phyloP scores from a whole-genome alignment of 2,329 filamentous ascomycete species.

The Fusarium sp. region DNA sequence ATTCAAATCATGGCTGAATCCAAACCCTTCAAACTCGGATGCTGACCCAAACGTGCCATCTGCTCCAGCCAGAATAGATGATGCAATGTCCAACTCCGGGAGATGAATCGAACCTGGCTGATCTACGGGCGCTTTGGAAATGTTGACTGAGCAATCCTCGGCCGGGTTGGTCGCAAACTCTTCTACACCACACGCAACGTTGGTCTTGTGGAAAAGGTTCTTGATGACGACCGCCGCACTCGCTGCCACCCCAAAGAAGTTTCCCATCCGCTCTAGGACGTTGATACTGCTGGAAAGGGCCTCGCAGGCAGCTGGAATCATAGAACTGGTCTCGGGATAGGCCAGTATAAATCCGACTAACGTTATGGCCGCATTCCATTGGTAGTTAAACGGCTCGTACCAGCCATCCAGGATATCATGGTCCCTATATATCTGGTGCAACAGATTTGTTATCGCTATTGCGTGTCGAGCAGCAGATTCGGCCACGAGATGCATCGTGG shows the following conservation, averaged over 20 bases:
- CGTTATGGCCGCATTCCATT: conserved; percentile 38
- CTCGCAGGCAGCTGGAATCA: background rate
- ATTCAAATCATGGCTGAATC: background rate
- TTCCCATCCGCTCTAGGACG: background rate
- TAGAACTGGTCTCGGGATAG: conserved; percentile 16
- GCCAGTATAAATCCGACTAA: conserved; percentile 44
- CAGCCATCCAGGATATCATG: conserved; percentile 44
- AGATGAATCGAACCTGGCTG: too few relatives aligned
- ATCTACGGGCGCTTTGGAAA: too few relatives aligned
- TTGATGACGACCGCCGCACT: background rate
- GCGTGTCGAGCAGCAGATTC: background rate
- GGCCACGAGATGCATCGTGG: background rate
- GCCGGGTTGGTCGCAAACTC: background rate
- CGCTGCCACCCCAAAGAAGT: conserved; percentile 7
- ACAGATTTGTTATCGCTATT: background rate
- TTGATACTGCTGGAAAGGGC: background rate
- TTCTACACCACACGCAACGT: background rate
- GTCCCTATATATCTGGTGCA: background rate
- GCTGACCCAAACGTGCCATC: background rate
- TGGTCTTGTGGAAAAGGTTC: background rate
- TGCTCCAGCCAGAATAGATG: background rate
- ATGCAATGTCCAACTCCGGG: background rate
- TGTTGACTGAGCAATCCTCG: background rate
- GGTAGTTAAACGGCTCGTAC: conserved; percentile 35
- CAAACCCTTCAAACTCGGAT: background rate